Evolutionary conservation across 345 rosid genomes (phyloP), one percentile per base, ranked within the genome.

Genomic region (Citrus trifoliata): DNA sequence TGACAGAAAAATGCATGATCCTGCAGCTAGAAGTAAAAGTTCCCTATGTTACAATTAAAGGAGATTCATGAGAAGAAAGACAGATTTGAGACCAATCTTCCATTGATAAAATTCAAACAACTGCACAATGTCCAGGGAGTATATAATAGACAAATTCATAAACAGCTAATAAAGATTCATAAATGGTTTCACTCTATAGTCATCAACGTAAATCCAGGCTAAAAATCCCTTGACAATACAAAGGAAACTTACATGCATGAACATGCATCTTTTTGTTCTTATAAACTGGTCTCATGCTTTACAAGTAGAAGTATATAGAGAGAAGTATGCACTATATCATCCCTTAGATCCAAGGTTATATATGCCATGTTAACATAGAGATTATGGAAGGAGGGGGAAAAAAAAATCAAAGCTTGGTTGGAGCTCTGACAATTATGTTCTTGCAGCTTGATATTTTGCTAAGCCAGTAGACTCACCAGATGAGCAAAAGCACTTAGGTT

Each of bases 401-500:
- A 32, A 71, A 22, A 42, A 21, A 74, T 40, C 14, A 62, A 27
- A 9, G 38, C 10, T 27, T 32, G 18, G 35, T 40, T 61, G 10
- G 70, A 14, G 42, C 37, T 53, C 61, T 38, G 14, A 16, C n/a
- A 46, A 19, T 33, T 51, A 16, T 46, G 28, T 46, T 78, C 65
- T 9, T 25, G 70, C 79, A 79, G 61, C 59, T n/a, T 58, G 5
- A 46, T 64, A 59, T 73, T 37, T 25, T 30, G 62, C 75, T 74
- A 58, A 14, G 70, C 18, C 25, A 40, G 66, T 67, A 65, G 6
- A 76, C 88, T 81, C 82, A 91, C 92, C 88, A 91, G 69, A 77
- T 91, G 93, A 76, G 91, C 92, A 69, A 90, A 79, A 27, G 92
- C 92, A 22, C 89, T 86, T 53, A 91, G 80, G 71, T 88, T 88